Base-by-base conservation (phyloP, 2,329 filamentous ascomycete species). In the Cercospora sojina region DNA sequence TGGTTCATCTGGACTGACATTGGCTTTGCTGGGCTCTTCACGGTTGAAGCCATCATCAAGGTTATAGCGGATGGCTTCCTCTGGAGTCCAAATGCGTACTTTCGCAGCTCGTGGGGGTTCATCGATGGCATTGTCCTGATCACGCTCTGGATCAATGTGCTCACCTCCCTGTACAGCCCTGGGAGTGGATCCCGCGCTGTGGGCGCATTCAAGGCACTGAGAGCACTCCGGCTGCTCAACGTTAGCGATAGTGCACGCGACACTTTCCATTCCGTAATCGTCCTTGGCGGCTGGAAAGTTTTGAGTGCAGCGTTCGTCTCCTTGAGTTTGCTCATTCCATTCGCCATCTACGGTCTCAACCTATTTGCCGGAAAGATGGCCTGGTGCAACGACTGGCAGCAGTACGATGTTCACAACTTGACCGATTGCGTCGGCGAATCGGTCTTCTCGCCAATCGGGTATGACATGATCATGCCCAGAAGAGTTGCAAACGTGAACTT, bases 1-100 rank as follows among this genome's bases (percentile, higher is more conserved):
- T 99, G 96, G 95, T 98, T 97, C 76, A 91, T 96, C 5, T 98
- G 92, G 87, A 91, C 91, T 12, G 95, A 99, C 77, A 84, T 96
- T 79, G 90, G 91, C 6, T 99, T 99, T 77, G 93, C 94, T 1
- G 79, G 90, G 1, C 80, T 99, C 13, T 99, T 99, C 80, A 91
- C 90, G 0, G 76, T 91, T 6, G 95, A 99, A 79, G 92, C 93
- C 0, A 75, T 88, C 5, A 93, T 99, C 80, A 99, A 99, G 78
- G 89, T 96, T 64, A 88, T 99, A 73, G 95, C 95, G 0, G 95
- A 99, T 80, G 95, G 95, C 7, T 91, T 97, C 73, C 91, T 97
- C 77, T 98, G 92, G 87, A 97, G 95, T 0, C 95, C 95, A 0
- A 97, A 99, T 79, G 96, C 96, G 2, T 99, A 97, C 77, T 92